phyloP scores from a whole-genome alignment of 331 rosid genomes.

The Malus hybrid region DNA sequence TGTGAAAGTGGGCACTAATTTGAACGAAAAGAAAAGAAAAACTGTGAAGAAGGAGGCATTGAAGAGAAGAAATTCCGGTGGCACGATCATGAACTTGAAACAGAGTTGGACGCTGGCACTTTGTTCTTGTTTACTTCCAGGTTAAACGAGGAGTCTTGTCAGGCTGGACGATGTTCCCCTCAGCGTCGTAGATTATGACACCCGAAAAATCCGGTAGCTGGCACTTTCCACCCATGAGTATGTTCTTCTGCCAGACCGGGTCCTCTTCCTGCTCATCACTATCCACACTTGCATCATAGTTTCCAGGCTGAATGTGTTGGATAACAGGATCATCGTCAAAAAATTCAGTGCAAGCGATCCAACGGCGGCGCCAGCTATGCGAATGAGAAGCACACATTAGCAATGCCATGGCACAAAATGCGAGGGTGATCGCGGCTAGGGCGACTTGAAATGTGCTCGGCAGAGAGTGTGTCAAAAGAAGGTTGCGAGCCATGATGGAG shows the following conservation, averaged over 20 bases:
- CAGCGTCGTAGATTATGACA: slow-evolving; percentile 67
- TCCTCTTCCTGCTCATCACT: slow-evolving; percentile 25
- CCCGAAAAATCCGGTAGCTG: slow-evolving; percentile 95
- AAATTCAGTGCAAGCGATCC: slow-evolving; percentile 20
- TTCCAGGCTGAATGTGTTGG: slow-evolving; percentile 10
- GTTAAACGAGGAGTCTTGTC: slow-evolving; percentile 42
- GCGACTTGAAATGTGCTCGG: slow-evolving; percentile 29
- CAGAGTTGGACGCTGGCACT: not conserved
- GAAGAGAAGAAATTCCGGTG: not conserved
- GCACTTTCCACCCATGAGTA: slow-evolving; percentile 94
- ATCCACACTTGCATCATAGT: not conserved
- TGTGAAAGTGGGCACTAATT: not conserved
- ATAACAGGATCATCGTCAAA: not conserved
- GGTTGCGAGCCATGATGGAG: slow-evolving; percentile 52
- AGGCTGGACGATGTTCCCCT: slow-evolving; percentile 51
- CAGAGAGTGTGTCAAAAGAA: slow-evolving; percentile 15
- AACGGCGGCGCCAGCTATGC: slow-evolving; percentile 18
- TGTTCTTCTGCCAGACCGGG: slow-evolving; percentile 85
- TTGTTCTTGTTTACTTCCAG: slow-evolving; percentile 36
- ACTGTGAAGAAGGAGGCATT: not conserved
- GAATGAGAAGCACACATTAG: slow-evolving; percentile 73
- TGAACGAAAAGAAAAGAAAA: not conserved
- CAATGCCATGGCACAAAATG: slow-evolving; percentile 41
- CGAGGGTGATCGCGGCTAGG: slow-evolving; percentile 30
- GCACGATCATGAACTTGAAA: not conserved